Conservation (phyloP, 208 protist genomes). For the Leishmania martiniquensis region DNA sequence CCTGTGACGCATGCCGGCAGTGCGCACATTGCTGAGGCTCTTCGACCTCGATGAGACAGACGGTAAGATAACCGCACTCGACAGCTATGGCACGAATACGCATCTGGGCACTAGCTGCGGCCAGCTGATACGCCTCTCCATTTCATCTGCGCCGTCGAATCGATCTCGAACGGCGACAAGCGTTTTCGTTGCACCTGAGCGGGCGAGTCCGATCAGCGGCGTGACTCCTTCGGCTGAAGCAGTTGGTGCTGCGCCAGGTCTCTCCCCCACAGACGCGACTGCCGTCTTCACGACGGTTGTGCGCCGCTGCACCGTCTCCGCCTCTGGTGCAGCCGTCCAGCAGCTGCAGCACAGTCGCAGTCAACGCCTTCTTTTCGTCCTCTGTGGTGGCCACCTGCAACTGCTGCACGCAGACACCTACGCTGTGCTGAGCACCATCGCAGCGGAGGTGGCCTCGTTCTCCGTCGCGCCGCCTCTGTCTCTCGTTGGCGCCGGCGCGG, state of each 20-base stretch:
- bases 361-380: slow-evolving; percentile 68
- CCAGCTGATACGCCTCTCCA: slow-evolving; percentile 50
- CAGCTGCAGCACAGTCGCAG: slow-evolving; percentile 73
- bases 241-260: no score
- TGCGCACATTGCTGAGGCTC: slow-evolving; percentile 59
- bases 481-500: not conserved
- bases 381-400: slow-evolving; percentile 49
- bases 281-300: slow-evolving; percentile 10
- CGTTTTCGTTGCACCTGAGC: not conserved
- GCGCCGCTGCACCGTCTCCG: slow-evolving; percentile 19
- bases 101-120: slow-evolving; percentile 74
- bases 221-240: not conserved
- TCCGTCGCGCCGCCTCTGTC: slow-evolving; percentile 23
- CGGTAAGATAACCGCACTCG: slow-evolving; percentile 70
- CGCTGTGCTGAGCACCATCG: slow-evolving; percentile 24
- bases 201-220: not conserved
- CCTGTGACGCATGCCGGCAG: slow-evolving; percentile 48
- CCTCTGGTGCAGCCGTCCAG: slow-evolving; percentile 25
- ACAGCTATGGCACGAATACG: slow-evolving; percentile 51
- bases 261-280: not conserved
- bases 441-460: slow-evolving; percentile 19
- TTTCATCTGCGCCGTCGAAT: not conserved
- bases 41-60: slow-evolving; percentile 52
- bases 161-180: not conserved
- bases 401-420: slow-evolving; percentile 33